Percentiles rank a stretch among this genome's conserved stretches.
Conservation (phyloP, 2,329 filamentous ascomycete genomes). For the Xylaria sp. region DNA sequence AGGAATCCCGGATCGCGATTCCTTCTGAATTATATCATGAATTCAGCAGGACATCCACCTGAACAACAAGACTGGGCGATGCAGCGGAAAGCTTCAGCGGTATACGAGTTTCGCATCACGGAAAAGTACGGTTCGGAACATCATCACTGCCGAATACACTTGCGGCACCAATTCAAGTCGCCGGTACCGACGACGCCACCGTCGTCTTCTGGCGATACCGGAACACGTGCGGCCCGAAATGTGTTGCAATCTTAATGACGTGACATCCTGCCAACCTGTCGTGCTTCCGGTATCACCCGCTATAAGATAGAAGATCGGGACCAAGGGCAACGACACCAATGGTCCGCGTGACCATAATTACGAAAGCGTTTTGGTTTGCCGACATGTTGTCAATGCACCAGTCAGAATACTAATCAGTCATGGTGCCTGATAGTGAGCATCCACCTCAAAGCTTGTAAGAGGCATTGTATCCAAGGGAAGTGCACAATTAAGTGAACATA, state of each 20-base stretch:
- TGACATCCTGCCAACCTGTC: constrained; percentile 11
- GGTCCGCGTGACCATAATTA: not conserved
- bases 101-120: constrained; percentile 10
- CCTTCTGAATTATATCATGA: constrained; percentile 7
- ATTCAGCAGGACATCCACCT: constrained; percentile 1
- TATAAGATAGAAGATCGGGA: constrained; percentile 7
- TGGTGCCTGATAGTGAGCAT: not conserved
- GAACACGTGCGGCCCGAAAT: constrained; percentile 4
- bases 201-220: constrained; percentile 10
- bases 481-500: constrained; percentile 1
- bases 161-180: not conserved
- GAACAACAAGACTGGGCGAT: constrained; percentile 8
- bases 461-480: not conserved
- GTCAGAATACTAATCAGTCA: constrained; percentile 9
- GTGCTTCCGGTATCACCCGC: constrained; percentile 13
- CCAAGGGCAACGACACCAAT: constrained; percentile 8
- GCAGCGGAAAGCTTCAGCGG: constrained; percentile 2
- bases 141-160: constrained; percentile 1
- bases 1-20: constrained; percentile 1
- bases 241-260: not conserved
- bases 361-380: constrained; percentile 3
- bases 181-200: constrained; percentile 1
- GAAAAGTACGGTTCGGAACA: constrained; percentile 8
- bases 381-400: constrained; percentile 4
- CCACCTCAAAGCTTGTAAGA: constrained; percentile 3